phyloP scores from a whole-genome alignment of 441 rosid genomes.

The Pelargonium australe region DNA sequence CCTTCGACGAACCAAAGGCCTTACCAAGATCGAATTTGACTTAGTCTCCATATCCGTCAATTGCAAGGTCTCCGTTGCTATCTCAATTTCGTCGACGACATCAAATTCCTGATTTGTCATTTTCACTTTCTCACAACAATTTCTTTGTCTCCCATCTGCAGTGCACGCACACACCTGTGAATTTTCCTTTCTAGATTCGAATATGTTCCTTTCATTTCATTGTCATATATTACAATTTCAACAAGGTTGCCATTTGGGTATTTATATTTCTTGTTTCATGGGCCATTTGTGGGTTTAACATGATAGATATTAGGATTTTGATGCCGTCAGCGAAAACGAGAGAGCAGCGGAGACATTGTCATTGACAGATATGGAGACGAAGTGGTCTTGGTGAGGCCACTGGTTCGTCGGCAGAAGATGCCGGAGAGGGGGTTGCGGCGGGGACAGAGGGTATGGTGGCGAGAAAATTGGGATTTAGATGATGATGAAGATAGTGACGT shows the following conservation, averaged over 20 bases:
- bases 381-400: neutral
- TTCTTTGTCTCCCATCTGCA: too few species aligned
- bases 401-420: conserved; percentile 1
- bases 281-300: too few species aligned
- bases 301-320: too few species aligned
- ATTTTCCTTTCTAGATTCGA: too few species aligned
- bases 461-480: conserved; percentile 18
- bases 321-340: conserved; percentile 20
- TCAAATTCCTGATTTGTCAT: conserved; percentile 17
- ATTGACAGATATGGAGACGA: conserved; percentile 12
- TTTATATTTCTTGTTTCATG: too few species aligned
- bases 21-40: neutral
- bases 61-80: neutral
- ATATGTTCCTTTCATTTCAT: too few species aligned
- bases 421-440: conserved; percentile 20
- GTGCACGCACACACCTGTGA: too few species aligned
- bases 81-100: conserved; percentile 20
- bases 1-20: neutral
- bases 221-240: too few species aligned
- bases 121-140: too few species aligned
- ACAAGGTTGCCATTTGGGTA: too few species aligned
- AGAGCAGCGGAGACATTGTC: neutral
- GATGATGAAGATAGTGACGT: conserved; percentile 9
- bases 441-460: conserved; percentile 15
- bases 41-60: conserved; percentile 14